Evolutionary conservation across 2,329 filamentous ascomycete species (phyloP).

Genomic region (Talaromyces atroroseus): DNA sequence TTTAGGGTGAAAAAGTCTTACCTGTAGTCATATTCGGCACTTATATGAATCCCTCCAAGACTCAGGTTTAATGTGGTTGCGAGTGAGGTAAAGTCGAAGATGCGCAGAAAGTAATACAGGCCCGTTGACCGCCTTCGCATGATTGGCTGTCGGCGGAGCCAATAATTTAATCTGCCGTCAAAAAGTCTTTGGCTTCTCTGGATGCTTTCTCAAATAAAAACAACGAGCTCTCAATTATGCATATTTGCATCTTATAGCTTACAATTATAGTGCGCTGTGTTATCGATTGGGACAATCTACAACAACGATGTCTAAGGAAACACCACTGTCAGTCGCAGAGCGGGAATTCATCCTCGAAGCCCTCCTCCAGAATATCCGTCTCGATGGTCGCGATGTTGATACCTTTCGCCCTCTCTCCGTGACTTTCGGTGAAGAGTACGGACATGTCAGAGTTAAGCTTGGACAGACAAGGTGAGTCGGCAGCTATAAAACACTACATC

Average conservation of each 20-base stretch:
- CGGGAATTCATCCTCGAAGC: constrained; percentile 79
- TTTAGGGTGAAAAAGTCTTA: constrained; percentile 18
- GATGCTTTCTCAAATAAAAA: background rate
- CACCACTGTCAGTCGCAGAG: constrained; percentile 83
- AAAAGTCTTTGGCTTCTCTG: constrained; percentile 9
- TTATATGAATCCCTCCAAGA: background rate
- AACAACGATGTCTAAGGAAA: constrained; percentile 77
- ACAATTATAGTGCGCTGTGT: background rate
- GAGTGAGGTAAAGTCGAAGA: constrained; percentile 1
- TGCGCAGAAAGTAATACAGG: background rate
- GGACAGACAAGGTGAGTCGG: constrained; percentile 75
- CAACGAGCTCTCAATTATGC: background rate
- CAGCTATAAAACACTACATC: background rate
- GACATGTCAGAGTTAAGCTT: constrained; percentile 76
- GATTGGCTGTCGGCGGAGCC: constrained; percentile 22
- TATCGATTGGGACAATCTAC: background rate
- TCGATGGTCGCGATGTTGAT: constrained; percentile 79
- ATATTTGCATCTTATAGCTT: background rate
- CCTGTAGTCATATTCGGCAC: constrained; percentile 37
- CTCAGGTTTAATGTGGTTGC: background rate
- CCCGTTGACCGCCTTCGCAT: constrained; percentile 27
- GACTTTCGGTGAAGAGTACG: constrained; percentile 84
- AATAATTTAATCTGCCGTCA: constrained; percentile 10
- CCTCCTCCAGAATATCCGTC: constrained; percentile 69
- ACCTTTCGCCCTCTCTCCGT: constrained; percentile 73